Conservation (phyloP, 2,329 filamentous ascomycete species). For the Ophiostoma himal-ulmi region DNA sequence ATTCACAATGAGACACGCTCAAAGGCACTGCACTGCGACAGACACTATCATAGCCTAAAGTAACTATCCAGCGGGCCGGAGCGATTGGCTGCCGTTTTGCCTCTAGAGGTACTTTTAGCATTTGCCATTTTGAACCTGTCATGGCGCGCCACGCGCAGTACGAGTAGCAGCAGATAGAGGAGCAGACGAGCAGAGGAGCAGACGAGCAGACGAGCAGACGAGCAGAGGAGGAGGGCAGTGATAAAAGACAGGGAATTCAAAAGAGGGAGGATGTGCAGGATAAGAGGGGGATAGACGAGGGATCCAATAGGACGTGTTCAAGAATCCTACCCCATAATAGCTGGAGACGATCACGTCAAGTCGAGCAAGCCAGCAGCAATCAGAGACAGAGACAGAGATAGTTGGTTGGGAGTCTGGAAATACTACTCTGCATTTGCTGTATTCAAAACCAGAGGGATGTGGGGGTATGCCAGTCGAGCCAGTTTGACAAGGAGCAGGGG, state of each 20-base stretch:
- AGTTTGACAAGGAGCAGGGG: neutral
- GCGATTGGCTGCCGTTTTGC: neutral
- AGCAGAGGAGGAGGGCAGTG: neutral
- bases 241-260: no score
- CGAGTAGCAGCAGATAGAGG: neutral
- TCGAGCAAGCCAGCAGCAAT: neutral
- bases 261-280: neutral
- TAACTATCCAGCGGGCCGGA: neutral
- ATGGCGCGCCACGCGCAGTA: constrained; percentile 12
- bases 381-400: neutral
- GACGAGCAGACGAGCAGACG: neutral
- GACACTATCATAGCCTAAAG: neutral
- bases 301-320: neutral
- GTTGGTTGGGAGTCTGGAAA: neutral
- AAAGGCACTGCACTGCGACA: neutral
- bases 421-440: neutral
- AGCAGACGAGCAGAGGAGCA: neutral
- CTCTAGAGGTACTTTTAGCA: neutral
- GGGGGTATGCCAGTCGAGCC: neutral
- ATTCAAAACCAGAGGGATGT: neutral
- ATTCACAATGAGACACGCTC: neutral
- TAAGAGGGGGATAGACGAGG: neutral
- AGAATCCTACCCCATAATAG: neutral
- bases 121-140: constrained; percentile 10
- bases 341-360: constrained; percentile 8